Base-by-base conservation (phyloP, 148 eudicot species). In the Diospyros kaki region DNA sequence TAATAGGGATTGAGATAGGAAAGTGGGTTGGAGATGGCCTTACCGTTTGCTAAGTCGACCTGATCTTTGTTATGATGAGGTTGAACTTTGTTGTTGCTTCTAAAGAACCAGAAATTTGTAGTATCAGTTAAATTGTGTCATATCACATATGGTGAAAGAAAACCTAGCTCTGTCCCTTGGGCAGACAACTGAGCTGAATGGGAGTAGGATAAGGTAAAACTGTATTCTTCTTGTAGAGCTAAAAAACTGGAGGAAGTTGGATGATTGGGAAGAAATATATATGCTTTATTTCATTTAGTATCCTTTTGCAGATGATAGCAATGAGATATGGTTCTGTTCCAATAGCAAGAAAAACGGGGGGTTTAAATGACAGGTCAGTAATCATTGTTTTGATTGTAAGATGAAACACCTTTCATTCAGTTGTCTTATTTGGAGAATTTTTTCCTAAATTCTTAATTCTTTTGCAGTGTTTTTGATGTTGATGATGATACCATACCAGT, bases 271-370 rank as follows among this genome's bases (percentile, higher is more conserved):
- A 42, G 13, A 46, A 15, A 14, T 12, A 14, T 5, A 15, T 65
- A 65, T 12, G 40, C 6, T 77, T 48, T 46, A 42, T 71, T 58
- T 6, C 40, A 6, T 75, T 6, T 61, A 73, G 52, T 71, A 28
- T 66, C 61, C 10, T 70, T 73, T 54, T 84, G 66, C 89, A 95
- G 97, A 95, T 95, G 98, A 95, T 95, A 82, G 96, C 98, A 68
- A 92, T 95, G 98, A 85, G 92, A 79, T 95, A 92, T 81, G 98
- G 98, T 61, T 71, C 96, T 66, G 81, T 92, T 61, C 98, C 98
- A 5, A 77, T 95, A 65, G 97, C 77, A 11, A 87, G 98, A 66
- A 92, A 92, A 79, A 95, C 97, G n/a, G 97, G 98, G 43, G 98
- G 98, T 62, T 78, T 95, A 68, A 92, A 88, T 87, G 98, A 95